Conservation (phyloP, 768 basidiomycete species). For the Boletus subcaerulescens region DNA sequence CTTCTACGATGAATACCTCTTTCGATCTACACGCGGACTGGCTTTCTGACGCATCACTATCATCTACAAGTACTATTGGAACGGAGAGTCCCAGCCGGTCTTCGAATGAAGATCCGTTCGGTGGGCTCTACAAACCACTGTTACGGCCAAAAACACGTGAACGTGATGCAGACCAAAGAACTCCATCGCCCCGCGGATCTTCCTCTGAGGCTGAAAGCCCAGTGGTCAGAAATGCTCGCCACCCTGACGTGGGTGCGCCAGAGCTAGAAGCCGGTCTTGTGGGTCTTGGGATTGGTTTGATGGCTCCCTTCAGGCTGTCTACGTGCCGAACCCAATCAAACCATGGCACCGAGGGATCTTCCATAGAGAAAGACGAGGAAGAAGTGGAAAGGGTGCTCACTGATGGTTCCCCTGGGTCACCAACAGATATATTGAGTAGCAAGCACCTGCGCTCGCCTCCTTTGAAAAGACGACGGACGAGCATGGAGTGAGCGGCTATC, state of each 20-base stretch:
- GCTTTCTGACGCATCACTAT: conserved; percentile 31
- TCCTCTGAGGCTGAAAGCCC: conserved; percentile 48
- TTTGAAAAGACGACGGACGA: conserved; percentile 50
- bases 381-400: conserved; percentile 33
- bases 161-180: conserved; percentile 10
- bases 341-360: conserved; percentile 6
- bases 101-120: conserved; percentile 44
- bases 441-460: conserved; percentile 37
- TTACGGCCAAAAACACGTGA: conserved; percentile 9
- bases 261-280: conserved; percentile 35
- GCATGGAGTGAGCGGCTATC: conserved; percentile 23
- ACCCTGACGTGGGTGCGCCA: conserved; percentile 16
- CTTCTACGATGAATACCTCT: conserved; percentile 27
- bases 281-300: conserved; percentile 41
- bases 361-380: conserved; percentile 30
- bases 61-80: conserved; percentile 21
- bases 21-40: conserved; percentile 26
- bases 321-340: conserved; percentile 33
- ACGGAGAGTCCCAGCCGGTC: conserved; percentile 27
- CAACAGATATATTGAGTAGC: conserved; percentile 17
- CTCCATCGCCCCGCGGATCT: conserved; percentile 18
- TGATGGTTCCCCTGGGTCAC: conserved; percentile 23
- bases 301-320: conserved; percentile 54
- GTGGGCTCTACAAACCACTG: conserved; percentile 41
- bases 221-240: conserved; percentile 36